phyloP scores from a whole-genome alignment of 202 grass and related monocot species.

The Zoysia matrella region DNA sequence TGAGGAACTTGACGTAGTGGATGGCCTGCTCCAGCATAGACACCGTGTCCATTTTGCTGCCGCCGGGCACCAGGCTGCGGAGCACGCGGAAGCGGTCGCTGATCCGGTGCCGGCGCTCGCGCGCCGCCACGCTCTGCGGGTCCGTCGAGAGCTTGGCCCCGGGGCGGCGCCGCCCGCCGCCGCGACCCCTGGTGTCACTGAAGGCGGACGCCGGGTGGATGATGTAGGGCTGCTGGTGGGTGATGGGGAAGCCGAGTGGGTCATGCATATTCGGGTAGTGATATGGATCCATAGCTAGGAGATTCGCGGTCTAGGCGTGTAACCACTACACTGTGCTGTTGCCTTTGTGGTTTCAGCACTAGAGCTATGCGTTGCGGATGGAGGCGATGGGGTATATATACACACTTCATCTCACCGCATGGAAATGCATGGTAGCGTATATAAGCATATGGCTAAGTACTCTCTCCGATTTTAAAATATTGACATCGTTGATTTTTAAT shows the following conservation, averaged over 20 bases:
- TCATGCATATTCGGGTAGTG: conserved; percentile 53
- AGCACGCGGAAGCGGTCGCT: conserved; percentile 94
- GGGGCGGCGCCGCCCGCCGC: conserved; percentile 46
- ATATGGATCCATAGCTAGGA: conserved; percentile 58
- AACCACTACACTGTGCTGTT: conserved; percentile 32
- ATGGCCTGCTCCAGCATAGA: conserved; percentile 98
- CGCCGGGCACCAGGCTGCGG: conserved; percentile 85
- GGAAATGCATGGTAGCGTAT: not conserved
- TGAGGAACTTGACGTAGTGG: conserved; percentile 98
- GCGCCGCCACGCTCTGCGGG: conserved; percentile 91
- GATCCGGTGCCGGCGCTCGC: conserved; percentile 83
- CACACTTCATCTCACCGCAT: not conserved
- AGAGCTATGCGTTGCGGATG: conserved; percentile 41
- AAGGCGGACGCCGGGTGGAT: conserved; percentile 26
- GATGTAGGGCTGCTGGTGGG: conserved; percentile 37
- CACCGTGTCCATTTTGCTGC: conserved; percentile 97
- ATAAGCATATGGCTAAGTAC: not conserved
- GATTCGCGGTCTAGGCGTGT: conserved; percentile 32
- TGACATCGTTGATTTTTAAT: no score
- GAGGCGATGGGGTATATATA: conserved; percentile 10
- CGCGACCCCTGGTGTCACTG: conserved; percentile 46
- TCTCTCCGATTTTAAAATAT: no score
- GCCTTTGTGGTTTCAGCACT: conserved; percentile 37
- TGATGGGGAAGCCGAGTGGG: conserved; percentile 48
- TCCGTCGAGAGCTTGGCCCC: conserved; percentile 82